Base-by-base conservation (phyloP, 2,329 filamentous ascomycete species). In the Arthroderma sp. region DNA sequence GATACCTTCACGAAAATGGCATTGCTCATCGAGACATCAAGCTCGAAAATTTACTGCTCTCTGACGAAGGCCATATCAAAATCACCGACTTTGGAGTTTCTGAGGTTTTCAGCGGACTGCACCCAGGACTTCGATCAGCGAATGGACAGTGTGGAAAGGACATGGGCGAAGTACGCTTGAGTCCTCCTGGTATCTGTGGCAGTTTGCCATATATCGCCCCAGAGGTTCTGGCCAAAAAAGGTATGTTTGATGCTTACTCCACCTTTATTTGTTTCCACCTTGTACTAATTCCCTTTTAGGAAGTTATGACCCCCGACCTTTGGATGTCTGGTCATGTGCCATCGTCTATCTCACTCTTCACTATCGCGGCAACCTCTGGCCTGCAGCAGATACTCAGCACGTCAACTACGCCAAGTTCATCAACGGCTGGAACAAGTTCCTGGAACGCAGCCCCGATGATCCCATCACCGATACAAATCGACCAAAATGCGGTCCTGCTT, bases 11-110 rank as follows among this genome's bases (percentile, higher is more conserved):
- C 63, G 71, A 70, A 48, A 79, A 89, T 56, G 87, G 86, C 46
- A 88, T 94, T 57, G 87, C 86, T 1, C 87, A 94, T 64, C 82
- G 87, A 40, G 87, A 94, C 54, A 83, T 94, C 67, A 94, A 94
- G 65, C 74, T 88, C 7, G 87, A 94, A 61, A 94, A 94, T 55
- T 68, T 93, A 27, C 72, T 94, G 30, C 73, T 94, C 48, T 83
- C 80, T 39, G 79, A 78, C 54, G 78, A 86, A 47, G 86, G 86
- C 58, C 82, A 86, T 60, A 71, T 94, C 45, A 94, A 94, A 66
- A 88, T 94, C 48, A 87, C 86, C 41, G 87, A 94, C 61, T 94
- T 94, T 66, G 87, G 87, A 43, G 84, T 89, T 9, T 87, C 85
- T 0, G 85, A 91, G 59, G 83, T 93, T 11, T 94, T 94, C 58